Evolutionary conservation across 192 early-diverging fungal species (phyloP), one percentile per base, ranked within the genome.

Genomic region (Backusella psychrophila): DNA sequence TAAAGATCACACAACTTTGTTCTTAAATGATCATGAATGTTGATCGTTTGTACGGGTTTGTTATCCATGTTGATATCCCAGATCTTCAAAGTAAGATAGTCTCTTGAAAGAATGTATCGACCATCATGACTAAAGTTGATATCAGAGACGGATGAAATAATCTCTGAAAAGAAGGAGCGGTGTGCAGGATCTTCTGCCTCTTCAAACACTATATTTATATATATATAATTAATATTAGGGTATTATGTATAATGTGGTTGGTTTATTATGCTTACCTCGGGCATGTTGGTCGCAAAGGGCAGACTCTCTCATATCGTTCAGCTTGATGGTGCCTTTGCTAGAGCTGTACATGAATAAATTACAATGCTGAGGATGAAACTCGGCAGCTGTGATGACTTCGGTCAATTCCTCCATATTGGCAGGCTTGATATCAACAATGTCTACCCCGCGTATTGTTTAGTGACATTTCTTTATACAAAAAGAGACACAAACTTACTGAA

Each of bases 371-470:
- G 97, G 97, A 77, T 99, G 97, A 87, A 99, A 99, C 84, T 99
- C 97, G 42, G 96, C 96, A 0, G 96, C 94, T 14, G 97, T 99
- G 80, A 99, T 99, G 78, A 99, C 97, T 81, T 99, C 97, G 15
- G 97, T 98, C 77, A 99, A 81, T 77, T 99, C 97, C 79, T 99
- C 97, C 97, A 99, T 99, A 81, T 98, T 98, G 34, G 92, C 94
- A 35, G 97, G 97, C 87, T 99, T 99, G 81, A 99, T 98, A 80
- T 99, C 97, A 68, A 99, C 96, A 85, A 99, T 96, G 81, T 99
- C 94, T 96, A 17, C 14, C 14, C 12, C 5, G 15, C 12, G 2
- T 52, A 21, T 34, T 29, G 17, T 8, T 8, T 15, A 59, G 53
- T 12, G 38, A 2, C 3, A 33, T 33, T 33, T 33, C 33, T 33